A percentile compares a stretch with the other conserved stretches of the same genome.
Evolutionary conservation across 805 yeast genomes (phyloP).

Genomic region (Isabelozyma rhagii): DNA sequence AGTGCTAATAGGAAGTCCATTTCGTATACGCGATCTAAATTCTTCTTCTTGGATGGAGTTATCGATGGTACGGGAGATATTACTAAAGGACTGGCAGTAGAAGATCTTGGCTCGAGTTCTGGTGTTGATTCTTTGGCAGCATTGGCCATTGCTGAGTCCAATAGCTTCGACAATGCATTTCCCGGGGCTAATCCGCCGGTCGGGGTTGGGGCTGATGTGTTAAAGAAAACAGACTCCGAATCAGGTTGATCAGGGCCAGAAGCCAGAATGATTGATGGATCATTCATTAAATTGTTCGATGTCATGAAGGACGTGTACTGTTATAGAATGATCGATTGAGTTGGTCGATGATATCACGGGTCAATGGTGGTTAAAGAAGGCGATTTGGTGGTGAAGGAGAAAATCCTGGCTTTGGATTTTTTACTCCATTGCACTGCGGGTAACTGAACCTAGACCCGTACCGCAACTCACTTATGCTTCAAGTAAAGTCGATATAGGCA

Average conservation of each 20-base stretch:
- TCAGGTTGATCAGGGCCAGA: conserved; percentile 1
- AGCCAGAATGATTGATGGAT: conserved; percentile 29
- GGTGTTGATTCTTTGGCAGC: conserved; percentile 45
- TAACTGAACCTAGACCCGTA: no score
- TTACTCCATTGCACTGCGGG: no score
- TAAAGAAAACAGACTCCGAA: background rate
- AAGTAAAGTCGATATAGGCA: no score
- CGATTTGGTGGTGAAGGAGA: no score
- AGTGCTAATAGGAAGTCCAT: conserved; percentile 28
- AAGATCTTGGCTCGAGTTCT: conserved; percentile 18
- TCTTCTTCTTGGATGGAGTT: background rate
- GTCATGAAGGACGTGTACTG: background rate
- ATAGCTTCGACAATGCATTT: conserved; percentile 37
- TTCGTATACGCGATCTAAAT: conserved; percentile 15
- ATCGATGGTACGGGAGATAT: background rate
- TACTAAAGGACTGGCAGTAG: conserved; percentile 6
- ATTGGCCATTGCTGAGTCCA: conserved; percentile 46
- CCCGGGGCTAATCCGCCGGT: conserved; percentile 23
- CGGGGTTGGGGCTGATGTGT: conserved; percentile 3
- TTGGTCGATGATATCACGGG: no score
- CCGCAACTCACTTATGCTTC: no score
- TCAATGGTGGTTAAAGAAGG: no score
- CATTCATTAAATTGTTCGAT: conserved; percentile 11
- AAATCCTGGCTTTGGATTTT: no score
- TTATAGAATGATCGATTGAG: background rate